Evolutionary conservation across 352 stramenopile genomes (phyloP).

Genomic region (Thraustotheca clavata): DNA sequence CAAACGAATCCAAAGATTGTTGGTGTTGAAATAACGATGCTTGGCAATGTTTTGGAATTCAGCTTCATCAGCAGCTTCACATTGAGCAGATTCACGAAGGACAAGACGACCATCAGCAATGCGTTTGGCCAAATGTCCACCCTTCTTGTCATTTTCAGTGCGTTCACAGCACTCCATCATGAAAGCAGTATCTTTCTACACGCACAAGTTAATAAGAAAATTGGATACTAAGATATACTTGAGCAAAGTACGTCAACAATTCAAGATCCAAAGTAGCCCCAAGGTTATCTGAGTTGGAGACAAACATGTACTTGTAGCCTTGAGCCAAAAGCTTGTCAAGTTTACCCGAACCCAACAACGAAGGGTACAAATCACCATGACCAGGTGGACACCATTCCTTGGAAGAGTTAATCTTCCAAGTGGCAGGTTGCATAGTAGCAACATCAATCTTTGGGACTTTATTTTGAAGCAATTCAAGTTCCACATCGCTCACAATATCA

Average conservation of each 20-base stretch:
- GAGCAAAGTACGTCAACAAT: conserved; percentile 81
- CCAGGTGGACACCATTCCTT: conserved; percentile 85
- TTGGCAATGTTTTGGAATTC: conserved; percentile 86
- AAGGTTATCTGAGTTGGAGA: conserved; percentile 86
- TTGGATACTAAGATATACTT: conserved; percentile 25
- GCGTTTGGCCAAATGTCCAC: conserved; percentile 90
- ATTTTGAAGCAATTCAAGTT: conserved; percentile 97
- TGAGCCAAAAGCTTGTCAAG: conserved; percentile 77
- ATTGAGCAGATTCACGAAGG: conserved; percentile 87
- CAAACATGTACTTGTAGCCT: conserved; percentile 86
- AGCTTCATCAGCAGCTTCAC: conserved; percentile 70
- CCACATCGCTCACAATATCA: conserved; percentile 88
- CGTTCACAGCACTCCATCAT: conserved; percentile 95
- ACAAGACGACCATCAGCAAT: conserved; percentile 93
- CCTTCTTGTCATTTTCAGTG: conserved; percentile 99
- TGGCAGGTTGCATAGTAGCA: conserved; percentile 63
- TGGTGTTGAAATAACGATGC: conserved; percentile 86
- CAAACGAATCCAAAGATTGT: conserved; percentile 85
- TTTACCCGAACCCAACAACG: conserved; percentile 74
- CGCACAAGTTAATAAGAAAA: conserved; percentile 32
- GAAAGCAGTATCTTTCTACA: conserved; percentile 77
- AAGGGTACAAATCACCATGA: conserved; percentile 81
- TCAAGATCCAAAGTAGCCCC: conserved; percentile 75
- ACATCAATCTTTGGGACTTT: conserved; percentile 96
- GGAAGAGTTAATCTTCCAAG: conserved; percentile 42